phyloP scores from a whole-genome alignment of 192 early-diverging fungal species.

The Coemansia sp. region DNA sequence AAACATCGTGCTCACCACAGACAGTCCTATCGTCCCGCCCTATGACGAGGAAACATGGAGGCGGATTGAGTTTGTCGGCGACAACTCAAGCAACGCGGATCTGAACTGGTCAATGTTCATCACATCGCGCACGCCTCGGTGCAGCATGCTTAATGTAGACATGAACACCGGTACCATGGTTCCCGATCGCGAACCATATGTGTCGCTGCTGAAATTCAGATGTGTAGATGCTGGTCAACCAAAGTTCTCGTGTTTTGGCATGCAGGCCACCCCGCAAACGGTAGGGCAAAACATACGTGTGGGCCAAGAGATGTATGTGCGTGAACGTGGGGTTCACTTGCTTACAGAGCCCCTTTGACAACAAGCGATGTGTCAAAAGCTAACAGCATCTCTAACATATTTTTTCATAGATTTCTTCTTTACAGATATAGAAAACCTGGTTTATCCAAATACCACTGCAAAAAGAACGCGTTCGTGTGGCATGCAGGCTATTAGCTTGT shows the following conservation, averaged over 20 bases:
- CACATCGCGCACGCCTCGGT: slow-evolving; percentile 60
- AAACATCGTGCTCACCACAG: slow-evolving; percentile 65
- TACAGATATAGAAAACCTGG: background rate
- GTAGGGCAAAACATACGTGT: slow-evolving; percentile 26
- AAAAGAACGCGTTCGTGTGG: slow-evolving; percentile 22
- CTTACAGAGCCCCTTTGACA: slow-evolving; percentile 36
- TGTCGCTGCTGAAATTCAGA: slow-evolving; percentile 57
- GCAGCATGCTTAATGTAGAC: slow-evolving; percentile 64
- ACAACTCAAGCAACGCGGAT: background rate
- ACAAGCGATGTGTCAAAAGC: background rate
- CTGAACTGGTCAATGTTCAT: slow-evolving; percentile 52
- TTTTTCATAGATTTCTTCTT: background rate
- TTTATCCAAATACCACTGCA: slow-evolving; percentile 4
- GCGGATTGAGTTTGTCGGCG: slow-evolving; percentile 48
- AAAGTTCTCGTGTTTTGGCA: slow-evolving; percentile 40
- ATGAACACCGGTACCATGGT: slow-evolving; percentile 53
- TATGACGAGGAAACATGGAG: slow-evolving; percentile 76
- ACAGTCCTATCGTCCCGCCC: slow-evolving; percentile 27
- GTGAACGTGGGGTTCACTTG: slow-evolving; percentile 37
- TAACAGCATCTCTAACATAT: background rate
- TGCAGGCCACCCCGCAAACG: slow-evolving; percentile 37
- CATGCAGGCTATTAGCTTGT: slow-evolving; percentile 38
- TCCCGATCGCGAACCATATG: slow-evolving; percentile 56
- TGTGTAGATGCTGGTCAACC: slow-evolving; percentile 47
- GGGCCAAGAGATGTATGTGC: slow-evolving; percentile 23